Base-by-base conservation (phyloP, 2,329 filamentous ascomycete species). In the Reticulascus tulasneorum region DNA sequence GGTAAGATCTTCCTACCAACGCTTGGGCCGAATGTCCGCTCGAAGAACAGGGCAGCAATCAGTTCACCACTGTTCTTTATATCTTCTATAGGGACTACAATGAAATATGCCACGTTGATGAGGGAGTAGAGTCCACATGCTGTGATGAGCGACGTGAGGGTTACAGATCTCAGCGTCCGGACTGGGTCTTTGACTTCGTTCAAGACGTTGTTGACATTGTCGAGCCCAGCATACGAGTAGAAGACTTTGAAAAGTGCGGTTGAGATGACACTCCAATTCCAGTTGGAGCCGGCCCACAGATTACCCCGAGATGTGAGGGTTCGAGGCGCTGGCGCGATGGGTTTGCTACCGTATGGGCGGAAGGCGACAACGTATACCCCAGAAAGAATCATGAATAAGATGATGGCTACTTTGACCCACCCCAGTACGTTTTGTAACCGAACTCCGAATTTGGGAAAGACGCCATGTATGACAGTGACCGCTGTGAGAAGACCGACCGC, bases 151-250 rank as follows among this genome's bases (percentile, higher is more conserved):
- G 79, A 80, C 0, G 72, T 66, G 1, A 77, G 63, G 0, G 76
- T 75, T 2, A 82, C 81, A 0, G 75, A 76, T 34, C 74, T 79
- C 12, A 86, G 56, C 0, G 82, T 86, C 11, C 72, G 63, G 1
- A 86, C 71, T 0, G 83, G 83, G 40, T 86, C 69, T 41, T 77
- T 77, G 15, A 86, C 81, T 52, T 86, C 82, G 50, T 82, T 84
- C 33, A 86, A 63, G 5, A 86, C 82, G 46, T 85, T 82, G 57
- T 81, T 84, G 44, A 80, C 68, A 41, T 85, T 86, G 34, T 69
- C 74, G 10, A 83, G 62, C 0, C 83, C 82, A 0, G 79, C 68
- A 38, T 84, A 86, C 0, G 80, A 82, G 53, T 85, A 85, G 28
- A 82, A 77, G 1, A 86, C 77, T 47, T 82, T 81, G 60, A 82